Conservation (phyloP, 495 filamentous ascomycete species). For the Viridothelium virens region DNA sequence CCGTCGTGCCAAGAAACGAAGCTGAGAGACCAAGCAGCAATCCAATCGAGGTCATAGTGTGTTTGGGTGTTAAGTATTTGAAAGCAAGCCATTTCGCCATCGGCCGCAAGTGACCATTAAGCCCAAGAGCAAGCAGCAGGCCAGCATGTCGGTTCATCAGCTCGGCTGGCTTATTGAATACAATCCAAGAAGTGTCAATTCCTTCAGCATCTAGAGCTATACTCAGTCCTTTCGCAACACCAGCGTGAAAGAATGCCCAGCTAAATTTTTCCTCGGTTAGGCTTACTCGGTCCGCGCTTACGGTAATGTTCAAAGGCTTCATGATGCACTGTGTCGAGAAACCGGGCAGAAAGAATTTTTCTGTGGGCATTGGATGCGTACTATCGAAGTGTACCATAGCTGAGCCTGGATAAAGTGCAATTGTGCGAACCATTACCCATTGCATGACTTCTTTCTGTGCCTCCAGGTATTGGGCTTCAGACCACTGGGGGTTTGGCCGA, state of each 20-base stretch:
- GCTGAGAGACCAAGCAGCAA: slow-evolving; percentile 85
- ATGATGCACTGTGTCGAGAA: slow-evolving; percentile 86
- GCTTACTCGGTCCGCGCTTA: slow-evolving; percentile 71
- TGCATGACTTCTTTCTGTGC: slow-evolving; percentile 86
- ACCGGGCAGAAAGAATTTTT: slow-evolving; percentile 75
- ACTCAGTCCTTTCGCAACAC: slow-evolving; percentile 79
- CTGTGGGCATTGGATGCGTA: slow-evolving; percentile 75
- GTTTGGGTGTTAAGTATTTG: slow-evolving; percentile 96
- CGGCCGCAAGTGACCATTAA: slow-evolving; percentile 88
- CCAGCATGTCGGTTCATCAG: slow-evolving; percentile 90
- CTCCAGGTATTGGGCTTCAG: slow-evolving; percentile 79
- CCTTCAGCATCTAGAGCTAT: slow-evolving; percentile 85
- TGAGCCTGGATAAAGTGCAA: slow-evolving; percentile 78
- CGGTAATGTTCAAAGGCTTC: slow-evolving; percentile 80
- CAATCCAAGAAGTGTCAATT: slow-evolving; percentile 96
- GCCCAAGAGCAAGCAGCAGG: slow-evolving; percentile 81
- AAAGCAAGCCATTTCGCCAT: slow-evolving; percentile 98
- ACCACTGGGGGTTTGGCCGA: slow-evolving; percentile 66
- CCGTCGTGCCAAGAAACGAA: slow-evolving; percentile 93
- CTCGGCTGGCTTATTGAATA: slow-evolving; percentile 93
- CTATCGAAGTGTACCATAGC: slow-evolving; percentile 78
- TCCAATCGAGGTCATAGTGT: slow-evolving; percentile 97
- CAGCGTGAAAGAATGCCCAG: slow-evolving; percentile 98
- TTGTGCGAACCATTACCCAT: slow-evolving; percentile 72
- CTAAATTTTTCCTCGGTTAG: slow-evolving; percentile 92